Evolutionary conservation across 140 eudicot species (phyloP).

Genomic region (Flaveria floridana): DNA sequence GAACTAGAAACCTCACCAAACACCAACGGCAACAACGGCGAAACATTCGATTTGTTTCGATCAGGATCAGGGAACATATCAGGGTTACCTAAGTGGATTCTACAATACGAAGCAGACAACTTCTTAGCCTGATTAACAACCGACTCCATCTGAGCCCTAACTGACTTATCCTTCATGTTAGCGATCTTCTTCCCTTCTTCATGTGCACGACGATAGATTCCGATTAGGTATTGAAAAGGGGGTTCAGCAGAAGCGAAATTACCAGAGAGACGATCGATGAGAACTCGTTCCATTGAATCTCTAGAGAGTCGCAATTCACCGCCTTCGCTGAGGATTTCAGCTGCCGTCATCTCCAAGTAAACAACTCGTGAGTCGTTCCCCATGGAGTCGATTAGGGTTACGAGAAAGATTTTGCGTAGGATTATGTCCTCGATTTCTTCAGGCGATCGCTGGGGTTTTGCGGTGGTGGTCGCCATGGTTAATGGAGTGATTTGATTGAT

Average conservation of each 20-base stretch:
- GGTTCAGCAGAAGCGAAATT: constrained; percentile 60
- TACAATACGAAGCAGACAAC: constrained; percentile 64
- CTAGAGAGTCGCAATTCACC: constrained; percentile 53
- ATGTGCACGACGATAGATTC: constrained; percentile 59
- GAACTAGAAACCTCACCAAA: constrained; percentile 61
- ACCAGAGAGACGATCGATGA: constrained; percentile 82
- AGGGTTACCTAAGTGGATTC: constrained; percentile 80
- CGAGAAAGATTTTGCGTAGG: constrained; percentile 73
- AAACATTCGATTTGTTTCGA: constrained; percentile 35
- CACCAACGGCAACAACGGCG: constrained; percentile 70
- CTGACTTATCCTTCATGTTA: constrained; percentile 67
- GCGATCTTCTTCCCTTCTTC: constrained; percentile 74
- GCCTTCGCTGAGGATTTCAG: constrained; percentile 83
- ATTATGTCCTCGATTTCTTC: constrained; percentile 87
- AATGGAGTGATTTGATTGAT: not conserved
- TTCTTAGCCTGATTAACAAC: constrained; percentile 73
- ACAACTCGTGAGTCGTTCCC: constrained; percentile 59
- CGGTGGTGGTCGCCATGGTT: constrained; percentile 47
- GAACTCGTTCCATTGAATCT: constrained; percentile 74
- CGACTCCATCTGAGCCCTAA: constrained; percentile 67
- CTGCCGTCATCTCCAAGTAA: constrained; percentile 87
- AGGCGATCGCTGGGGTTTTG: constrained; percentile 62
- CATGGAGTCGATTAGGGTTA: constrained; percentile 72
- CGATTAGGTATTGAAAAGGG: constrained; percentile 63
- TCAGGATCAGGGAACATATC: constrained; percentile 71